Conservation (phyloP, 495 filamentous ascomycete genomes). For the Hypoxylon subgilvum region DNA sequence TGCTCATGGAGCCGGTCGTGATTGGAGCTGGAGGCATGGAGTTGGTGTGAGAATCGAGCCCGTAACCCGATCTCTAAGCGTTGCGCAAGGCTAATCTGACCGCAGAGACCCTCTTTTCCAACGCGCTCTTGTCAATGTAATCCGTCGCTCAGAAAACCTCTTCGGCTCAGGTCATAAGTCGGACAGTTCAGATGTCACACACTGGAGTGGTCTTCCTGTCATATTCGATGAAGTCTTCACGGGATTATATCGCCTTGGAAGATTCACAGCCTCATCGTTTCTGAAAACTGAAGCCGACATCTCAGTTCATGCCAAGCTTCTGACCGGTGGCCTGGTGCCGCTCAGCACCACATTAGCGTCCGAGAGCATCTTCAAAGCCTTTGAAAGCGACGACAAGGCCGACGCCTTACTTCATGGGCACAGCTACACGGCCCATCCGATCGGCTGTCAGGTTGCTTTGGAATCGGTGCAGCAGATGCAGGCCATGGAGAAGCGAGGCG, state of each 20-base stretch:
- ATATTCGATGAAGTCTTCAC: conserved; percentile 85
- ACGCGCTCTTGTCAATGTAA: conserved; percentile 64
- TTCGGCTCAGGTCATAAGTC: conserved; percentile 41
- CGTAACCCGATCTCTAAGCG: neutral
- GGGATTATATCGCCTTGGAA: conserved; percentile 77
- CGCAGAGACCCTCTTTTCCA: conserved; percentile 79
- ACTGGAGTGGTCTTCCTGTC: conserved; percentile 74
- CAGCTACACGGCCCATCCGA: conserved; percentile 79
- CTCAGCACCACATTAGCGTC: conserved; percentile 73
- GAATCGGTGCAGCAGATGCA: conserved; percentile 62
- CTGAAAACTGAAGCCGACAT: conserved; percentile 70
- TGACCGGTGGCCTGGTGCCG: conserved; percentile 79
- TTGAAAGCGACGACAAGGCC: conserved; percentile 68
- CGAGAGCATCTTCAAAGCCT: conserved; percentile 72
- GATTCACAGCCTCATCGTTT: conserved; percentile 67
- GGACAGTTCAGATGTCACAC: conserved; percentile 18
- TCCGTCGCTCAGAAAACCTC: conserved; percentile 61
- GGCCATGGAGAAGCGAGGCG: conserved; percentile 57
- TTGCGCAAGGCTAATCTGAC: conserved; percentile 22
- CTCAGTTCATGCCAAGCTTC: conserved; percentile 75
- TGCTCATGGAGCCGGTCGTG: conserved; percentile 77
- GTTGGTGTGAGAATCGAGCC: conserved; percentile 62
- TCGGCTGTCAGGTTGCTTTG: conserved; percentile 74
- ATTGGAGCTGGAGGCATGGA: conserved; percentile 81
- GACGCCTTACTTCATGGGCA: conserved; percentile 80